These are phyloP conservation scores for Verticillium nubilum DNA, from an alignment of 2,329 filamentous ascomycete genomes.

Conservation along the genomic window DNA sequence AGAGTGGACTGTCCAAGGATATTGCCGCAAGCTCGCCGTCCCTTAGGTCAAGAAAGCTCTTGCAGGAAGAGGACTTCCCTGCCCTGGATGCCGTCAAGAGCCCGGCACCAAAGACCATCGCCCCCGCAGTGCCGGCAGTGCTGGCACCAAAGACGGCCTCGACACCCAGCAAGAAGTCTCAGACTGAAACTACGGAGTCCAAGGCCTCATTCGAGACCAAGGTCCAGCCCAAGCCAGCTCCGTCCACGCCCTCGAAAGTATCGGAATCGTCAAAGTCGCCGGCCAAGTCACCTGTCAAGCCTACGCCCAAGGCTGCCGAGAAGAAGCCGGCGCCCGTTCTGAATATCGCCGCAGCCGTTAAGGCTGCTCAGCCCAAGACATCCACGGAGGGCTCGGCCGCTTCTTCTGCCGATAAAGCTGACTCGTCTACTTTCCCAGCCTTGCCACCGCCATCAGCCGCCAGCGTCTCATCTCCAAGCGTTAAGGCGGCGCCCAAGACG, in stretches of 20 bases:
- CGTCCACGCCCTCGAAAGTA: neutral
- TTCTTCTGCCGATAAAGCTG: constrained; percentile 23
- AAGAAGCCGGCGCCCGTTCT: constrained; percentile 36
- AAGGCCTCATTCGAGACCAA: constrained; percentile 13
- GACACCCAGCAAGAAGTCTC: constrained; percentile 25
- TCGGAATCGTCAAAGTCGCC: neutral
- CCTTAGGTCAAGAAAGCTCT: constrained; percentile 16
- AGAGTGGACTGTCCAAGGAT: constrained; percentile 41
- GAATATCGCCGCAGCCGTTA: constrained; percentile 45
- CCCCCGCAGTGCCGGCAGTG: constrained; percentile 27
- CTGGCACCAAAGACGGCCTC: constrained; percentile 27
- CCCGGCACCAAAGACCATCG: constrained; percentile 19
- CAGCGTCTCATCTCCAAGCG: constrained; percentile 35
- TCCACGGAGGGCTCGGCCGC: constrained; percentile 13
- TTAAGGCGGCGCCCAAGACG: constrained; percentile 55
- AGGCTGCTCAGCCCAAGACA: constrained; percentile 22
- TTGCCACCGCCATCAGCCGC: constrained; percentile 41
- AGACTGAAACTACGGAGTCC: constrained; percentile 14
- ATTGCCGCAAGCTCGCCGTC: constrained; percentile 28
- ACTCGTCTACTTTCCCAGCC: constrained; percentile 42
- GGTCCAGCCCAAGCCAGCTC: neutral
- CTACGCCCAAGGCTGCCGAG: constrained; percentile 22
- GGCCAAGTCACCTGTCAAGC: constrained; percentile 13
- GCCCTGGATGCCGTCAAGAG: constrained; percentile 43
- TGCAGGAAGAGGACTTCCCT: constrained; percentile 61